Conservation (phyloP, 1,284 basidiomycete genomes). For the Psilocybe mexicana region DNA sequence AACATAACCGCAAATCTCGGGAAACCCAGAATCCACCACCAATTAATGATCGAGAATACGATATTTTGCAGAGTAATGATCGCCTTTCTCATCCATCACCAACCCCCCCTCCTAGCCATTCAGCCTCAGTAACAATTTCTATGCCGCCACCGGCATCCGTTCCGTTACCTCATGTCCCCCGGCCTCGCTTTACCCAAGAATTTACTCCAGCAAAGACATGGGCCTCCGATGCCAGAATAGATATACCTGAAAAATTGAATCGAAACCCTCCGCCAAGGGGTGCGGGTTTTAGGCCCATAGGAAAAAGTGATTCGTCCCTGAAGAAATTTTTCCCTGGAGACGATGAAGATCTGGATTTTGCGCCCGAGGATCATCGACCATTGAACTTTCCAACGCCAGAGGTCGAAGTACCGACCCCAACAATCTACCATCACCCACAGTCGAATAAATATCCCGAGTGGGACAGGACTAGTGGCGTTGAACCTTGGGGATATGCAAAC, state of each 20-base stretch:
- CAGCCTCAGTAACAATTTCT: conserved; percentile 17
- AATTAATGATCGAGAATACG: conserved; percentile 7
- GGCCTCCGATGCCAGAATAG: conserved; percentile 11
- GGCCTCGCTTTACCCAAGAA: conserved; percentile 14
- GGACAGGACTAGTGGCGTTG: neutral
- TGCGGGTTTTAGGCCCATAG: conserved; percentile 66
- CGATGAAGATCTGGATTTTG: conserved; percentile 57
- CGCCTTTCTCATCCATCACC: neutral
- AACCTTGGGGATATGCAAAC: neutral
- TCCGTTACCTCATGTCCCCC: conserved; percentile 13
- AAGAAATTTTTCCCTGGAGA: conserved; percentile 74
- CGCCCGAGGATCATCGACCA: conserved; percentile 18
- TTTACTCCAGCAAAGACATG: conserved; percentile 2
- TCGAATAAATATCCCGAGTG: neutral
- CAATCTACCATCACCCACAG: neutral
- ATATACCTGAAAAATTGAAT: conserved; percentile 15
- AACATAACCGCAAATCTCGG: conserved; percentile 12
- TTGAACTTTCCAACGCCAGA: conserved; percentile 15
- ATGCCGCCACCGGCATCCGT: conserved; percentile 26
- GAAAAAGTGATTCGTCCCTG: conserved; percentile 55
- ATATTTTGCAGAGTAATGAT: conserved; percentile 6
- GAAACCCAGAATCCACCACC: conserved; percentile 6
- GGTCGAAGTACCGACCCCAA: neutral
- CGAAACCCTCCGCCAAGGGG: conserved; percentile 34
- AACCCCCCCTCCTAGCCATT: neutral